Base-by-base conservation (phyloP, 2,329 filamentous ascomycete species). In the Gaeumannomyces tritici region DNA sequence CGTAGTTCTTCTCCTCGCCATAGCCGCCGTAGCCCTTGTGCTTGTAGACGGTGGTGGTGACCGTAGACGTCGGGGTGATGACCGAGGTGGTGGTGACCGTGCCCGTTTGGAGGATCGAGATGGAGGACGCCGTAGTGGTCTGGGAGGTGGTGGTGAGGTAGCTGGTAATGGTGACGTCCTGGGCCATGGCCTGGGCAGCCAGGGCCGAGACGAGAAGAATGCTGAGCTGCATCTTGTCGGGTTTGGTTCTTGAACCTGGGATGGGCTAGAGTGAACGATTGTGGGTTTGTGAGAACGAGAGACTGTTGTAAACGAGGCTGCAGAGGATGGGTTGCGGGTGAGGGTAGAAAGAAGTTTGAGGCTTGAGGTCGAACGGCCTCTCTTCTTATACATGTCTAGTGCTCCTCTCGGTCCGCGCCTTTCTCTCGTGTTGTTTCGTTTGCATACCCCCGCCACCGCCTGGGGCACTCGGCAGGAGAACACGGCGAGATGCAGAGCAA, bases 41-140 rank as follows among this genome's bases (percentile, higher is more conserved):
- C 7, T 26, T 4, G n/a, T 31, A 63, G 64, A 21, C 54, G 51
- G 51, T 65, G 59, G n/a, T 62, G 61, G 18, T 60, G 8, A 51
- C 54, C 27, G 33, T 60, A 2, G 26, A 6, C 9, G 13, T 58
- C 57, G n/a, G 27, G 33, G 47, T 60, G 21, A 31, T n/a, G 26
- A 18, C 57, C 4, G 18, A 6, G 12, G 33, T 63, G 55, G 28
- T 57, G 11, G 62, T 64, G 33, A 51, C 60, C 60, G 31, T 57
- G 29, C 21, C 55, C n/a, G 26, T 61, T 31, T n/a, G 60, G 47
- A 24, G 59, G 33, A 24, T 55, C 21, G 59, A 31, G 6, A 18
- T 54, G 35, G 29, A 61, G 47, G 26, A 42, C 13, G 24, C 24
- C 24, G 24, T 47, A 13, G 18, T 31, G 18, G 59, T 61, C 8